Base-by-base conservation (phyloP, 805 yeast genomes). In the Groenewaldozyma tartarivorans region DNA sequence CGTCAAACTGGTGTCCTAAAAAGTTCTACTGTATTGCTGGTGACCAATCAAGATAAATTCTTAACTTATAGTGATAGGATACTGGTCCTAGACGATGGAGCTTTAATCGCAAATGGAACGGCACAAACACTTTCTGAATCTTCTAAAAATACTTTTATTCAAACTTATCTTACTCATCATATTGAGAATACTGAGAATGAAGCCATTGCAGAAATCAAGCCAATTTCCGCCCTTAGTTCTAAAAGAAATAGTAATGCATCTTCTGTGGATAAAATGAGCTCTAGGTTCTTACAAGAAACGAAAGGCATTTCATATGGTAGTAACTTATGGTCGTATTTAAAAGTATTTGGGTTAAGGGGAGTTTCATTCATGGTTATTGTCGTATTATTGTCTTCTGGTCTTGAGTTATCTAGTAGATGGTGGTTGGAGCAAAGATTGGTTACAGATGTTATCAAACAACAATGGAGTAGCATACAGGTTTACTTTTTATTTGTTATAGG, bases 21-120 rank as follows among this genome's bases (percentile, higher is more conserved):
- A 29, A 51, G 77, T 17, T 82, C 82, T 57, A 76, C 88, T 50
- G 78, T 73, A 52, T 64, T 85, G 29, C 67, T 85, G 54, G 85
- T 90, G 6, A 85, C 95, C 5, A 85, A 85, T 61, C 77, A 79
- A 43, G 76, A 84, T 46, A 74, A 79, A 46, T 90, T 82, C 7
- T 67, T 85, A 54, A 72, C 79, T 44, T 74, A 77, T 49, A 87
- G 94, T 2, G 71, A 80, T 53, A 64, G 69, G 34, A 72, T 85
- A 43, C 67, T 79, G 29, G 67, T 84, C 63, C 63, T 85, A 13
- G 29, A 24, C 32, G 70, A 72, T 45, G 77, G 75, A 34, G 53
- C 53, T 42, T 22, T 37, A 5, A 41, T 58, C n/a, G 52, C 43
- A 5, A 81, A 7, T 9, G 29, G 29, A 13, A 9, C 29, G 7